Evolutionary conservation across 2,329 filamentous ascomycete species (phyloP).

Genomic region (Venturia asperata): DNA sequence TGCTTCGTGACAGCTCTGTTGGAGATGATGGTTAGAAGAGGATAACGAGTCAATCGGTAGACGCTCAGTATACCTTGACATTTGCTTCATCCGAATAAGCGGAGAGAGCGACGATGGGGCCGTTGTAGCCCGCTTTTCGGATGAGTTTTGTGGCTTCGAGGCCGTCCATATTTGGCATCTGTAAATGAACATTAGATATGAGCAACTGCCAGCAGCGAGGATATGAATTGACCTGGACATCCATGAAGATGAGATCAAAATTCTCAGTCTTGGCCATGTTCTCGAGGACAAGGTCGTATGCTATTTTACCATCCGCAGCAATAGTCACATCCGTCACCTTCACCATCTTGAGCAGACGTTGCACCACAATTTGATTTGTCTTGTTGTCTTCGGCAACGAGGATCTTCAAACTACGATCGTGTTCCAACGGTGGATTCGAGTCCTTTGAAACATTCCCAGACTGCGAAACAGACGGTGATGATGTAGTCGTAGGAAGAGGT

Average conservation of each 20-base stretch:
- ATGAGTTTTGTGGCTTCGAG: slow-evolving; percentile 81
- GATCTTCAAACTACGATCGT: slow-evolving; percentile 39
- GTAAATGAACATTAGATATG: slow-evolving; percentile 19
- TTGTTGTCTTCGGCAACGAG: slow-evolving; percentile 78
- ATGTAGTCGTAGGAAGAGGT: slow-evolving; percentile 26
- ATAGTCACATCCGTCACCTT: slow-evolving; percentile 82
- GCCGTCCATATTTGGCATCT: slow-evolving; percentile 90
- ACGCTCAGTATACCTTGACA: slow-evolving; percentile 57
- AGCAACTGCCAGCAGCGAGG: background rate
- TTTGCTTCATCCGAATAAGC: slow-evolving; percentile 90
- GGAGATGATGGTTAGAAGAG: slow-evolving; percentile 19
- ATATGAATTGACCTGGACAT: slow-evolving; percentile 52
- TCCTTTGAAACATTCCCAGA: background rate
- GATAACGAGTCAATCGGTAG: background rate
- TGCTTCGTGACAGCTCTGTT: slow-evolving; percentile 59
- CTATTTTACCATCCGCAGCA: slow-evolving; percentile 68
- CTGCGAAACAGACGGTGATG: slow-evolving; percentile 32
- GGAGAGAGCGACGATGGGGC: slow-evolving; percentile 83
- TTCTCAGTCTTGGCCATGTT: slow-evolving; percentile 65
- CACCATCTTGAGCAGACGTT: slow-evolving; percentile 65
- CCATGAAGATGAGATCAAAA: slow-evolving; percentile 93
- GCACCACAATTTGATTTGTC: slow-evolving; percentile 40
- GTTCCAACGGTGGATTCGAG: background rate
- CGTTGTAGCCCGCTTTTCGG: slow-evolving; percentile 74
- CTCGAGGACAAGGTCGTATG: slow-evolving; percentile 75